These are phyloP conservation scores for Nelumbo lutea DNA, from an alignment of 164 flowering plant species.

Conservation along the genomic window DNA sequence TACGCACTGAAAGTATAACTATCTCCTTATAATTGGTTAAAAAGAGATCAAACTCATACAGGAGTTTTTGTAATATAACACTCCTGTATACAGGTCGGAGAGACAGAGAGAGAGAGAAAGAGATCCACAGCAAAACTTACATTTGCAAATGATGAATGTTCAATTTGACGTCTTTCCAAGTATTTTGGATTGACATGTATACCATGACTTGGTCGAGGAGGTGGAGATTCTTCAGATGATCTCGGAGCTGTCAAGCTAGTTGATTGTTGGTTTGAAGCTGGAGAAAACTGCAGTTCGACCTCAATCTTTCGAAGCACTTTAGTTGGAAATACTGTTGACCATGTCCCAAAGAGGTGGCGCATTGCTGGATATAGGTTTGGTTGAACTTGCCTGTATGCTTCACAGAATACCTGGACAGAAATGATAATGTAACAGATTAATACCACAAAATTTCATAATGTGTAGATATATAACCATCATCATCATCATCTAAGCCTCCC, in stretches of 20 bases:
- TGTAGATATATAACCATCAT: too few relatives aligned
- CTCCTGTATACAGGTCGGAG: too few relatives aligned
- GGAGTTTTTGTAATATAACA: too few relatives aligned
- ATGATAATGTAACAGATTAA: neutral
- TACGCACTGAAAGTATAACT: too few relatives aligned
- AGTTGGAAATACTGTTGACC: constrained; percentile 81
- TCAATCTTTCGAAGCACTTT: constrained; percentile 61
- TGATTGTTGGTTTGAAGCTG: constrained; percentile 37
- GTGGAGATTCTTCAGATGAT: constrained; percentile 51
- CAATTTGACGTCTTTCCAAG: constrained; percentile 58
- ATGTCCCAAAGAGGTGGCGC: constrained; percentile 94
- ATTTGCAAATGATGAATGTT: constrained; percentile 40
- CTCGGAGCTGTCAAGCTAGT: constrained; percentile 34
- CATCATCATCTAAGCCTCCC: too few relatives aligned
- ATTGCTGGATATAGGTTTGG: constrained; percentile 54
- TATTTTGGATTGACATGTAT: constrained; percentile 97
- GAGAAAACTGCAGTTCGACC: constrained; percentile 50
- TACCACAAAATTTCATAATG: neutral
- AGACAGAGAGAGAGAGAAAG: neutral
- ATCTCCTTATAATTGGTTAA: too few relatives aligned
- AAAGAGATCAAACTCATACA: too few relatives aligned
- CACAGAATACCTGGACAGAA: constrained; percentile 68
- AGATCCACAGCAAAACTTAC: constrained; percentile 22
- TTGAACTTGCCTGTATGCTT: constrained; percentile 75
- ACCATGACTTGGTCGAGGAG: constrained; percentile 78